Evolutionary conservation across 2,329 filamentous ascomycete species (phyloP).

Genomic region (Apiospora malaysiana): DNA sequence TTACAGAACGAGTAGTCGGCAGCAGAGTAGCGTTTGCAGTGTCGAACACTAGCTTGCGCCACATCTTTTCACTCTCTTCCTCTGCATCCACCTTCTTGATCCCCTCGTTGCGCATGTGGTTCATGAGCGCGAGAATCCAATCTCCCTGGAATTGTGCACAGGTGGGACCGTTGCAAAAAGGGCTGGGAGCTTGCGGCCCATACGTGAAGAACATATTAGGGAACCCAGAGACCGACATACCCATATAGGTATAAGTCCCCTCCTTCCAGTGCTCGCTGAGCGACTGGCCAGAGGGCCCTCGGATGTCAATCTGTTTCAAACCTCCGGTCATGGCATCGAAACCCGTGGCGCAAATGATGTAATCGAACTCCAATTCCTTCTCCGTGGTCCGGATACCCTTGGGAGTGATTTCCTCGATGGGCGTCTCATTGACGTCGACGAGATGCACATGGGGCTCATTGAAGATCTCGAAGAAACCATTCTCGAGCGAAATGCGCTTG

Average conservation of each 20-base stretch:
- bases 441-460: slow-evolving; percentile 39
- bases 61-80: slow-evolving; percentile 38
- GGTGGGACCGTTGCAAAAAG: slow-evolving; percentile 45
- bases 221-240: slow-evolving; percentile 45
- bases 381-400: slow-evolving; percentile 31
- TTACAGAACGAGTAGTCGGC: slow-evolving; percentile 39
- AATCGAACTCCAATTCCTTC: slow-evolving; percentile 33
- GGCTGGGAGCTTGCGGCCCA: slow-evolving; percentile 47
- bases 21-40: slow-evolving; percentile 39
- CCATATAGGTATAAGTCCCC: slow-evolving; percentile 45
- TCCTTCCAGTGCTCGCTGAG: slow-evolving; percentile 40
- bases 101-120: slow-evolving; percentile 37
- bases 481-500: slow-evolving; percentile 45
- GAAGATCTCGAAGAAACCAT: slow-evolving; percentile 39
- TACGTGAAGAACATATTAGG: slow-evolving; percentile 53
- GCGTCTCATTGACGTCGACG: slow-evolving; percentile 34
- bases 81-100: slow-evolving; percentile 38
- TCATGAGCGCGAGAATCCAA: slow-evolving; percentile 42
- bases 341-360: slow-evolving; percentile 46
- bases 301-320: slow-evolving; percentile 44
- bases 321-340: slow-evolving; percentile 48
- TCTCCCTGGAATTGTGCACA: slow-evolving; percentile 47
- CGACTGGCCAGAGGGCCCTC: slow-evolving; percentile 36
- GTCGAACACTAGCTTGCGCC: slow-evolving; percentile 36
- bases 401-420: slow-evolving; percentile 29